These are phyloP conservation scores for Tetragonia tetragonoides DNA, from an alignment of 148 eudicot species.

Conservation along the genomic window DNA sequence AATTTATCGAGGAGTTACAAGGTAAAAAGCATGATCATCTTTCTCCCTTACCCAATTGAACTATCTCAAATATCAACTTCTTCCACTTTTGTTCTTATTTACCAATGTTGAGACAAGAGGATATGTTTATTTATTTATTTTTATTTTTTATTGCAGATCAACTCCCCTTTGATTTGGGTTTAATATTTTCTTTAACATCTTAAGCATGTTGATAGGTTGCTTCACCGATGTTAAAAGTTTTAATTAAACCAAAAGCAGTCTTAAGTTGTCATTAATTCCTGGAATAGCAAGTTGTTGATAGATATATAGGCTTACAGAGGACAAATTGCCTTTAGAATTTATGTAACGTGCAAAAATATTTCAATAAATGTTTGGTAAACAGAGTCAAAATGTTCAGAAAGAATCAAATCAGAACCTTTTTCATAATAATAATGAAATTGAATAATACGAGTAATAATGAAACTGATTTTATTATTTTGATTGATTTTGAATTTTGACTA, in stretches of 20 bases:
- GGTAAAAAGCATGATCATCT: constrained; percentile 36
- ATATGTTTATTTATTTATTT: too few relatives aligned
- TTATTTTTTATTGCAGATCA: too few relatives aligned
- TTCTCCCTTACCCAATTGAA: too few relatives aligned
- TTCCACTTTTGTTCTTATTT: too few relatives aligned
- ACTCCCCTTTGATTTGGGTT: too few relatives aligned
- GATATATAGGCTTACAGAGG: background rate
- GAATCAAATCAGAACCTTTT: constrained; percentile 20
- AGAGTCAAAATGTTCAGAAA: background rate
- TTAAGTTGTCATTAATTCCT: background rate
- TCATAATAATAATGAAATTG: background rate
- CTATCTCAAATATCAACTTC: too few relatives aligned
- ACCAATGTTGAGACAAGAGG: too few relatives aligned
- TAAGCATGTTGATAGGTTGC: too few relatives aligned
- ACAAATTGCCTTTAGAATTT: background rate
- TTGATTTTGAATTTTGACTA: constrained; percentile 14
- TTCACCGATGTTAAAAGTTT: background rate
- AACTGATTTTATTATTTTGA: background rate
- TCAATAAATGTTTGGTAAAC: background rate
- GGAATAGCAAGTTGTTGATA: background rate
- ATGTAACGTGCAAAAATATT: background rate
- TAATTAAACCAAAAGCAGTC: background rate
- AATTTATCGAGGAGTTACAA: constrained; percentile 90
- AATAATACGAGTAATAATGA: too few relatives aligned
- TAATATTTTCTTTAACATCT: too few relatives aligned